Percentiles rank a stretch among this genome's conserved stretches.
phyloP scores from a whole-genome alignment of 768 basidiomycete species.

The Mycena metata region DNA sequence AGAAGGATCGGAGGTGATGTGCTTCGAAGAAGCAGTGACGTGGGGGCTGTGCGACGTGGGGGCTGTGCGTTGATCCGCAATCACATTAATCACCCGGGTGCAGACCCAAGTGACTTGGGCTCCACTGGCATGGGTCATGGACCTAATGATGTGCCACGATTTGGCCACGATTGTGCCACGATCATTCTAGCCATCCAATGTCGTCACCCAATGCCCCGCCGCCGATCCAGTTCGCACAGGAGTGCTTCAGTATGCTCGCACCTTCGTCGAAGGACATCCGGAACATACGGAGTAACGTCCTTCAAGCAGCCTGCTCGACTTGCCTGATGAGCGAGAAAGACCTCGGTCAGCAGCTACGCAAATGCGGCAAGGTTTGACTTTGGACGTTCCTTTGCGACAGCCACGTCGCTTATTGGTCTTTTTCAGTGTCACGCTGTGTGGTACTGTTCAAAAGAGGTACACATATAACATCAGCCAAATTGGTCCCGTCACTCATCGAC shows the following conservation, averaged over 20 bases:
- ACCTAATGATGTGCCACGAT: too few species aligned
- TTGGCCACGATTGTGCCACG: too few species aligned
- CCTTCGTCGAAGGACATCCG: constrained; percentile 20
- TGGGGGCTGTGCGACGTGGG: too few species aligned
- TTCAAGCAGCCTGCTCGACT: constrained; percentile 11
- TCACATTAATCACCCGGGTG: too few species aligned
- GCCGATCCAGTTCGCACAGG: constrained; percentile 21
- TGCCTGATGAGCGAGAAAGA: constrained; percentile 11
- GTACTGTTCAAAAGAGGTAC: constrained; percentile 24
- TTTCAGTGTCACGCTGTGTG: constrained; percentile 13
- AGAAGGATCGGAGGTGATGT: too few species aligned
- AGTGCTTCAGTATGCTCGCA: constrained; percentile 15
- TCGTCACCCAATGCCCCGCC: constrained; percentile 19
- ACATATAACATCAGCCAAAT: constrained; percentile 21
- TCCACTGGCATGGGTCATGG: too few species aligned
- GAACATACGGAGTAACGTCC: not conserved
- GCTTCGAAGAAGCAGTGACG: too few species aligned
- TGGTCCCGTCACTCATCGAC: constrained; percentile 6
- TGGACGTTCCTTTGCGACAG: constrained; percentile 7
- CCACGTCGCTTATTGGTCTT: not conserved
- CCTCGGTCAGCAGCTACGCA: constrained; percentile 17
- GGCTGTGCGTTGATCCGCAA: too few species aligned
- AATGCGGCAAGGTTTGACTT: constrained; percentile 20
- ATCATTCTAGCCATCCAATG: constrained; percentile 6
- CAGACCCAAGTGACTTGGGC: too few species aligned